These are phyloP conservation scores for Penicillium sp. DNA, from an alignment of 2,329 filamentous ascomycete genomes.

Conservation along the genomic window DNA sequence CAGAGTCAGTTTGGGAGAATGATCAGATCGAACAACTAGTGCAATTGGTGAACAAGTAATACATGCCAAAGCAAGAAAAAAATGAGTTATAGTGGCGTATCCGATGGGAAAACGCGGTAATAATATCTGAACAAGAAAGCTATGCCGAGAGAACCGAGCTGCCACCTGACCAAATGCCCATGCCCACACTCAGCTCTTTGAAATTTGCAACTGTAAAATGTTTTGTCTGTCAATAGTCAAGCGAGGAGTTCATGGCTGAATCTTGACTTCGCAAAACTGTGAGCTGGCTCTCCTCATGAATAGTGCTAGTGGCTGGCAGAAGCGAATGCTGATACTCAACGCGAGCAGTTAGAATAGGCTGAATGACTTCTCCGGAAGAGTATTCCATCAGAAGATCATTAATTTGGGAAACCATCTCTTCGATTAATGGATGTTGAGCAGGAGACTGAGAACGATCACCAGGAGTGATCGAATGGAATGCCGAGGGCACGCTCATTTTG, in stretches of 20 bases:
- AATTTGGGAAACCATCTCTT: conserved; percentile 29
- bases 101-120: background rate
- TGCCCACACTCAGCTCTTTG: background rate
- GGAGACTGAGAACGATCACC: background rate
- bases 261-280: conserved; percentile 14
- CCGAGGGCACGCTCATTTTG: conserved; percentile 22
- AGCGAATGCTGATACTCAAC: conserved; percentile 35
- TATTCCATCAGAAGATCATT: conserved; percentile 27
- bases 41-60: background rate
- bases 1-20: background rate
- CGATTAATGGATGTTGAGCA: conserved; percentile 12
- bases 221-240: background rate
- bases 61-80: background rate
- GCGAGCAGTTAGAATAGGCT: conserved; percentile 26
- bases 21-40: background rate
- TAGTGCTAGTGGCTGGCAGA: conserved; percentile 21
- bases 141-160: background rate
- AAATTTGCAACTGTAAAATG: background rate
- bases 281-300: conserved; percentile 24
- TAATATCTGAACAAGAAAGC: background rate
- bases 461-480: conserved; percentile 3
- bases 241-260: background rate
- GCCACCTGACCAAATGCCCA: background rate
- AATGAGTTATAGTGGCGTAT: background rate
- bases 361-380: conserved; percentile 7